Evolutionary conservation across 2,329 filamentous ascomycete species (phyloP).

Genomic region (Cordyceps javanica): DNA sequence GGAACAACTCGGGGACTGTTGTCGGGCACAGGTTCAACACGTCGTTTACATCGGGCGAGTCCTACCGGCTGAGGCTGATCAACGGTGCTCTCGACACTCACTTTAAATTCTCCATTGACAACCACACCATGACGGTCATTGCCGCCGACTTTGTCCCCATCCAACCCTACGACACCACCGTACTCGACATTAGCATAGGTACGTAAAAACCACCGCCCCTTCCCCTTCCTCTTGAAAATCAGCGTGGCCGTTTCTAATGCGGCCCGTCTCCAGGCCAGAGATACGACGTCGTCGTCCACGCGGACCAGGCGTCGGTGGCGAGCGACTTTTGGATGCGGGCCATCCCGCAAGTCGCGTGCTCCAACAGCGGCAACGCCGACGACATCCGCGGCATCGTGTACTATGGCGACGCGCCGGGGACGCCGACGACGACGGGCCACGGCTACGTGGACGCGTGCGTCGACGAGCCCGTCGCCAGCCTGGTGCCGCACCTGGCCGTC

Average conservation of each 20-base stretch:
- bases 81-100: constrained; percentile 39
- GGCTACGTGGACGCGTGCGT: background rate
- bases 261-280: background rate
- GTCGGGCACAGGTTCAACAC: constrained; percentile 30
- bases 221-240: too few relatives aligned
- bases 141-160: constrained; percentile 53
- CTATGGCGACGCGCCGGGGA: background rate
- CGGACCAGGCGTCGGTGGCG: background rate
- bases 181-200: constrained; percentile 45
- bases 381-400: constrained; percentile 28
- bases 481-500: background rate
- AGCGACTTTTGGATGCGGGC: constrained; percentile 43
- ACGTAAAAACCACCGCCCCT: constrained; percentile 19
- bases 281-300: background rate
- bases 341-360: constrained; percentile 37
- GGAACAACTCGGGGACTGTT: constrained; percentile 16
- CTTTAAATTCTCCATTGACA: constrained; percentile 47
- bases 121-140: constrained; percentile 53
- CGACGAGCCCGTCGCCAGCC: background rate
- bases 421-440: background rate
- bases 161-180: constrained; percentile 42
- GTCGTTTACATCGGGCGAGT: constrained; percentile 34
- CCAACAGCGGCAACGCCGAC: constrained; percentile 30
- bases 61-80: constrained; percentile 42
- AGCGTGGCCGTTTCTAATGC: too few relatives aligned